phyloP scores from a whole-genome alignment of 352 stramenopile genomes.

The Phytopythium mirpurense region DNA sequence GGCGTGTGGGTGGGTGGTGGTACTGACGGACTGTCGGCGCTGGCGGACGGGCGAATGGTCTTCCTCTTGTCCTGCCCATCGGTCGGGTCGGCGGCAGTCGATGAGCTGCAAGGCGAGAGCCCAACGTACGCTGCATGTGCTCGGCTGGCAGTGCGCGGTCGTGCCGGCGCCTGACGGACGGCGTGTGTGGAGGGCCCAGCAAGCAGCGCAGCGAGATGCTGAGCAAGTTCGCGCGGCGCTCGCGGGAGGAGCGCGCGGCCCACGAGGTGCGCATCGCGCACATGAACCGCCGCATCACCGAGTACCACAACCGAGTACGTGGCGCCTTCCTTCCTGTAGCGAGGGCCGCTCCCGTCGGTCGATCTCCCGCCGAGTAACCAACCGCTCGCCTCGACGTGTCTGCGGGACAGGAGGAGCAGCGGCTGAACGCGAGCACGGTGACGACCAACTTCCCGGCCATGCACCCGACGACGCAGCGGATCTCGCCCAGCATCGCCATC shows the following conservation, averaged over 20 bases:
- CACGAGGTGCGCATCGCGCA: constrained; percentile 66
- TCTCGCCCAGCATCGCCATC: constrained; percentile 49
- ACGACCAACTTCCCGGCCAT: constrained; percentile 79
- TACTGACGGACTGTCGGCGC: no score
- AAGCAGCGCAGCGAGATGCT: constrained; percentile 44
- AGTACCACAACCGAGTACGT: constrained; percentile 67
- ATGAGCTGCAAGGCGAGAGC: constrained; percentile 34
- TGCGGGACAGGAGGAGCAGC: constrained; percentile 53
- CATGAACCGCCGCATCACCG: constrained; percentile 78
- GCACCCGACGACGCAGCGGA: constrained; percentile 71
- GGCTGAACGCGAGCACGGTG: constrained; percentile 52
- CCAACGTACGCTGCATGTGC: constrained; percentile 26
- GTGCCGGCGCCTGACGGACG: constrained; percentile 1
- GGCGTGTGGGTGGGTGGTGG: no score
- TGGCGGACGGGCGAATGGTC: no score
- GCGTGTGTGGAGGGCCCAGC: constrained; percentile 11
- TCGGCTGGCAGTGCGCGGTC: not conserved
- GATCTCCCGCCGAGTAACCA: no score
- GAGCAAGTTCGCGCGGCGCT: constrained; percentile 52
- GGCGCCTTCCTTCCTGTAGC: no score
- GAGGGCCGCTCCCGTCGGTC: no score
- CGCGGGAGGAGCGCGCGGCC: constrained; percentile 44
- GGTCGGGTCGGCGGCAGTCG: constrained; percentile 11
- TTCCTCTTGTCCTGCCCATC: no score
- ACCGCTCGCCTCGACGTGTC: no score